These are phyloP conservation scores for Rhynchosporium agropyri DNA, from an alignment of 2,329 filamentous ascomycete species.

Conservation along the genomic window DNA sequence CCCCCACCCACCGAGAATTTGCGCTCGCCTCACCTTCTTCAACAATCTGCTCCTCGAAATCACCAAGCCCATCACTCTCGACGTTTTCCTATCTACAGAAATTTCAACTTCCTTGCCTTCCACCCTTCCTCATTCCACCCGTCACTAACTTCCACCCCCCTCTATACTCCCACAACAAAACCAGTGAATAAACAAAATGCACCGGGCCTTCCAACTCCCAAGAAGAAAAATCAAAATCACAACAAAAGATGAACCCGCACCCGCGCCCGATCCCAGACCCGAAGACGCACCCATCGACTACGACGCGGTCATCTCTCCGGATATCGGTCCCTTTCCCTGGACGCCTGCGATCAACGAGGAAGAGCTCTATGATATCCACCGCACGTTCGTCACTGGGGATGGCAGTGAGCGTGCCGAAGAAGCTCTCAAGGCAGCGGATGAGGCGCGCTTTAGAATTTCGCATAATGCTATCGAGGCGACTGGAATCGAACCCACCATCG, in stretches of 20 bases:
- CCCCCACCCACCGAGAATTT: background rate
- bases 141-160: background rate
- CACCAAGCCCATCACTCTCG: too few species aligned
- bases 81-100: background rate
- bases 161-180: background rate
- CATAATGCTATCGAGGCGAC: background rate
- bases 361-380: background rate
- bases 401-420: background rate
- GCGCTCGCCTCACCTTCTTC: background rate
- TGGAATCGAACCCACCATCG: constrained; percentile 2
- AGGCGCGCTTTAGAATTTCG: background rate
- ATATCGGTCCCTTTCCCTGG: constrained; percentile 1
- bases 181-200: background rate
- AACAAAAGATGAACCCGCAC: background rate
- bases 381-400: background rate
- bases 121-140: background rate
- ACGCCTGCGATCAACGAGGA: background rate
- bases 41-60: too few species aligned
- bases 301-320: too few species aligned
- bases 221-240: background rate
- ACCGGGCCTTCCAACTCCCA: background rate
- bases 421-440: background rate
- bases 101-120: background rate
- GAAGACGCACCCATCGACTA: background rate
- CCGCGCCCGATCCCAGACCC: background rate